Conservation (phyloP, 108 stramenopile species). For the Nitzschia palea region DNA sequence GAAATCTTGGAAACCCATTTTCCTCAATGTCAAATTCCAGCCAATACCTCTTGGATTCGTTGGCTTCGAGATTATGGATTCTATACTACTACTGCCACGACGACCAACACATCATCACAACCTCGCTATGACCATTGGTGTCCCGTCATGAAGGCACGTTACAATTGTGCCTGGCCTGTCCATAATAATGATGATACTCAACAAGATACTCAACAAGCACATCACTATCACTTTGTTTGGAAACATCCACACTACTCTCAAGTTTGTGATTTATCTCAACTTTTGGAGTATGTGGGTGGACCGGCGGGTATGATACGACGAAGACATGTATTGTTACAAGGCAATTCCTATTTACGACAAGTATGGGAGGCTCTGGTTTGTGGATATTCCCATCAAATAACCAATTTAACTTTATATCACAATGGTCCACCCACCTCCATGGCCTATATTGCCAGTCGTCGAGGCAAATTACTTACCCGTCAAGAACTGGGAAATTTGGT, state of each 20-base stretch:
- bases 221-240: not conserved
- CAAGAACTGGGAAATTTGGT: conserved; percentile 14
- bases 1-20: not conserved
- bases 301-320: conserved; percentile 4
- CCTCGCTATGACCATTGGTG: conserved; percentile 22
- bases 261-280: conserved; percentile 7
- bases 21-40: not conserved
- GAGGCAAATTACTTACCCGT: not conserved
- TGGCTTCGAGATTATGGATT: not conserved
- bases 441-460: conserved; percentile 14
- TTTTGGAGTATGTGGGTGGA: conserved; percentile 21
- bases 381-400: conserved; percentile 6
- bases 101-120: not conserved
- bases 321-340: conserved; percentile 8
- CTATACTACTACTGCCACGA: not conserved
- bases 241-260: not conserved
- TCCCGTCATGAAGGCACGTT: conserved; percentile 35
- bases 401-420: conserved; percentile 2
- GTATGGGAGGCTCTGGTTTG: conserved; percentile 25
- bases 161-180: conserved; percentile 27
- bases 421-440: conserved; percentile 4
- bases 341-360: conserved; percentile 30
- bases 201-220: not conserved
- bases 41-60: not conserved
- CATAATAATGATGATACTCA: not conserved